Base-by-base conservation (phyloP, 805 yeast genomes). In the Dipodascus albidus region DNA sequence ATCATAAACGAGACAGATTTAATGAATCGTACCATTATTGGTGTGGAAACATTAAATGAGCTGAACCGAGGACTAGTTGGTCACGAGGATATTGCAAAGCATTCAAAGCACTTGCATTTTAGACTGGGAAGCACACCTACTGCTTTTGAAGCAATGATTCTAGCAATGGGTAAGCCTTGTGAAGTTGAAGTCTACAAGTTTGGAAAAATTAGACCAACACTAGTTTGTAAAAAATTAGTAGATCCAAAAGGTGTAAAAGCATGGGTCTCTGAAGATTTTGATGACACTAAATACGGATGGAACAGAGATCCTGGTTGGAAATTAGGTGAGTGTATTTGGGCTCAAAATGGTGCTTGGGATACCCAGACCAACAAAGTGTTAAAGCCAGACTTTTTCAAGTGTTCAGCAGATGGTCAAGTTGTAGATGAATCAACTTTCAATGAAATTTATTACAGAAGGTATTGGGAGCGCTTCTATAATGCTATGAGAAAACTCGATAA, bases 1-100 rank as follows among this genome's bases (percentile, higher is more conserved):
- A 68, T 82, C 8, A 66, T 67, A 42, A 62, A 60, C 4, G 75
- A 74, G 0, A 81, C 82, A 0, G 71, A 72, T 8, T 61, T 81
- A 31, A 48, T 47, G 19, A 38, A 48, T 15, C 48, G 71, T 72
- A 74, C 81, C 3, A 67, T 87, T 1, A 57, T 85, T n/a, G 97
- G 96, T 2, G 73, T 87, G 53, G 97, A 90, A 68, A 76, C 85
- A 50, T 65, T 90, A 70, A 90, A 90, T 65, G 97, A 90, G 65
- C 97, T 96, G 4, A 84, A 80, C 60, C 65, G 72, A 51, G 97
- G 97, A 0, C 75, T 82, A 52, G 74, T 84, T 47, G 95, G 93
- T 0, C 74, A 74, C 52, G 67, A 69, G 1, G 74, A 85, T 63
- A 65, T 89, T 31, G 69, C 71, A 6, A 60, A 59, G 1, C 64